phyloP scores from a whole-genome alignment of 768 basidiomycete genomes.

The Lactarius indigo region DNA sequence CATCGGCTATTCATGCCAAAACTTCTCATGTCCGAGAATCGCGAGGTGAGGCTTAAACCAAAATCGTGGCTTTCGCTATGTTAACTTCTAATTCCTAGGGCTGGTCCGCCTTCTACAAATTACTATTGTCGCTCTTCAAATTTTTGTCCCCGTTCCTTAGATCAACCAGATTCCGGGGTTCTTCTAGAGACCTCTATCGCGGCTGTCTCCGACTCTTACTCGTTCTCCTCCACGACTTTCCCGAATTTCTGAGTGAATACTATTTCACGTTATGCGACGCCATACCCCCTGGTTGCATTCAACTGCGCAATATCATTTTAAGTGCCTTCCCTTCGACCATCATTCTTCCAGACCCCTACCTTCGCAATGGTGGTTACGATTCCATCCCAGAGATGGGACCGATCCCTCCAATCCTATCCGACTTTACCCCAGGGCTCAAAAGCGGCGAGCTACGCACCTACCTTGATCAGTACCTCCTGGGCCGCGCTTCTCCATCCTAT shows the following conservation, averaged over 20 bases:
- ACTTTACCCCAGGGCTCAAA: constrained; percentile 82
- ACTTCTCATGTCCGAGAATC: constrained; percentile 78
- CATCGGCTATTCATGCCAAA: constrained; percentile 98
- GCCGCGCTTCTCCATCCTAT: constrained; percentile 68
- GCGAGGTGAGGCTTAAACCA: constrained; percentile 54
- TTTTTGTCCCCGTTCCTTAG: constrained; percentile 91
- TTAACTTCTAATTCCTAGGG: constrained; percentile 45
- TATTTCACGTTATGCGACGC: constrained; percentile 94
- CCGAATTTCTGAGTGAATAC: constrained; percentile 95
- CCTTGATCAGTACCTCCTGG: constrained; percentile 83
- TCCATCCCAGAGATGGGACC: constrained; percentile 86
- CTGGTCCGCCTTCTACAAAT: constrained; percentile 95
- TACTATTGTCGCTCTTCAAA: constrained; percentile 90
- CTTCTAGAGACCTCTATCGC: constrained; percentile 84
- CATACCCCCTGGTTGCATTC: constrained; percentile 89
- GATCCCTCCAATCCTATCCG: constrained; percentile 87
- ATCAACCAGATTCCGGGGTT: constrained; percentile 71
- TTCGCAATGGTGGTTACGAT: constrained; percentile 71
- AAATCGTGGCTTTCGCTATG: background rate
- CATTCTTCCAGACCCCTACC: constrained; percentile 81
- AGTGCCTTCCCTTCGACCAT: constrained; percentile 87
- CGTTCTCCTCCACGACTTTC: constrained; percentile 97
- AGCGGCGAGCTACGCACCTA: constrained; percentile 71
- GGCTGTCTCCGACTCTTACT: constrained; percentile 87
- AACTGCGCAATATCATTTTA: constrained; percentile 94